Percentiles rank a stretch among this genome's conserved stretches.
Conservation (phyloP, 2,329 filamentous ascomycete species). For the Cladorrhinum sp. region DNA sequence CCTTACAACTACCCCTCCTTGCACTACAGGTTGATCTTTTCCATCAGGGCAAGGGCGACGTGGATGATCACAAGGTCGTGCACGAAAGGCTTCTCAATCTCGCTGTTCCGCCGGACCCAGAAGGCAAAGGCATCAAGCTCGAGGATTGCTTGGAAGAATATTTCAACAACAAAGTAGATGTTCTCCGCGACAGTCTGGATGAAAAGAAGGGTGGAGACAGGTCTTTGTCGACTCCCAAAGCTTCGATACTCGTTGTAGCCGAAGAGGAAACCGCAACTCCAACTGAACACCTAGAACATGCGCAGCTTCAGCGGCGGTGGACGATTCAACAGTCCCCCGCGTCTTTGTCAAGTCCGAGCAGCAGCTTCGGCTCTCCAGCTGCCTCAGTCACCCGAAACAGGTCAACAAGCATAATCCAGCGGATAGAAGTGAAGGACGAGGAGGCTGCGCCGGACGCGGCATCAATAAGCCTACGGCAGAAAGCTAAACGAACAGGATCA, state of each 20-base stretch:
- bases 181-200: conserved; percentile 67
- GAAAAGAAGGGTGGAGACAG: conserved; percentile 45
- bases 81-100: conserved; percentile 89
- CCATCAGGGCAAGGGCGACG: conserved; percentile 75
- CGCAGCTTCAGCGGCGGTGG: conserved; percentile 36
- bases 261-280: conserved; percentile 24
- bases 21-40: conserved; percentile 93
- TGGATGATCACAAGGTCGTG: conserved; percentile 90
- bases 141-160: conserved; percentile 93
- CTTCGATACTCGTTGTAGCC: conserved; percentile 35
- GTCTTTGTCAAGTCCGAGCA: conserved; percentile 18
- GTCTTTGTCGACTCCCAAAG: conserved; percentile 26
- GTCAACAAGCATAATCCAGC: conserved; percentile 60
- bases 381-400: conserved; percentile 40
- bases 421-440: conserved; percentile 53
- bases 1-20: conserved; percentile 79
- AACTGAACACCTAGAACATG: conserved; percentile 22
- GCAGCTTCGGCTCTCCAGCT: conserved; percentile 31
- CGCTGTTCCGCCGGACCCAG: conserved; percentile 74
- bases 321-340: conserved; percentile 28
- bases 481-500: conserved; percentile 46
- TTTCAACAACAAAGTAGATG: conserved; percentile 91
- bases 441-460: conserved; percentile 44
- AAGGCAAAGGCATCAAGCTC: conserved; percentile 69
- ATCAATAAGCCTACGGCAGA: conserved; percentile 40